Conservation (phyloP, 2,329 filamentous ascomycete genomes). For the Septoria petroselini region DNA sequence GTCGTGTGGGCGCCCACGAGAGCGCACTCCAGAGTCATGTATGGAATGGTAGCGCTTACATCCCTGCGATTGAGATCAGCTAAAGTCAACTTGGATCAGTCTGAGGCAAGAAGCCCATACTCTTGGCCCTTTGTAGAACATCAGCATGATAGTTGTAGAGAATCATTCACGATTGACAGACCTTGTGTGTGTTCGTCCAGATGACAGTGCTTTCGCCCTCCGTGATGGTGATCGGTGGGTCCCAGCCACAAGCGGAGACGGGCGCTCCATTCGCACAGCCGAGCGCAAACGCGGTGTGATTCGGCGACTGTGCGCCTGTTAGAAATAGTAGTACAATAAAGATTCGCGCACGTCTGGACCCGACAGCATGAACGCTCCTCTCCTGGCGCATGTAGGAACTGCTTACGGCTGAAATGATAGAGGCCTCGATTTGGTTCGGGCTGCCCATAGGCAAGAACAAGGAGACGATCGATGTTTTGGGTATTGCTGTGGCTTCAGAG, state of each 20-base stretch:
- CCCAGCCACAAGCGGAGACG: constrained; percentile 27
- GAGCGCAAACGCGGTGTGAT: constrained; percentile 31
- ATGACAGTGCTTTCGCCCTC: constrained; percentile 32
- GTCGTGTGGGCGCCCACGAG: constrained; percentile 28
- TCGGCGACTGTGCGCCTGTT: constrained; percentile 18
- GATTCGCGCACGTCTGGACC: no score
- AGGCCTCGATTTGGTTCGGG: constrained; percentile 24
- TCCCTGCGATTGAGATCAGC: constrained; percentile 7
- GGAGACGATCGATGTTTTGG: constrained; percentile 16
- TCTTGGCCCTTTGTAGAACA: no score
- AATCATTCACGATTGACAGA: neutral
- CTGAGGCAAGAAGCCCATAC: no score
- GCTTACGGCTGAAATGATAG: constrained; percentile 25
- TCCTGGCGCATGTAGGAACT: neutral
- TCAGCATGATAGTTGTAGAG: no score
- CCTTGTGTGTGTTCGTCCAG: constrained; percentile 21
- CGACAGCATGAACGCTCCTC: no score
- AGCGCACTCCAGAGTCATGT: constrained; percentile 29
- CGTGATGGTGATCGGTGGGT: constrained; percentile 32
- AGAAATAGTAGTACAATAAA: neutral
- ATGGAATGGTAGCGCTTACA: constrained; percentile 8
- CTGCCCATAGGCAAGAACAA: constrained; percentile 24
- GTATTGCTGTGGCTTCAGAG: neutral
- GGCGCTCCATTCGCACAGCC: constrained; percentile 23
- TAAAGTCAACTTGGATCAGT: neutral